Evolutionary conservation across 2,329 filamentous ascomycete genomes (phyloP).

Genomic region (Phialemoniopsis sp.): DNA sequence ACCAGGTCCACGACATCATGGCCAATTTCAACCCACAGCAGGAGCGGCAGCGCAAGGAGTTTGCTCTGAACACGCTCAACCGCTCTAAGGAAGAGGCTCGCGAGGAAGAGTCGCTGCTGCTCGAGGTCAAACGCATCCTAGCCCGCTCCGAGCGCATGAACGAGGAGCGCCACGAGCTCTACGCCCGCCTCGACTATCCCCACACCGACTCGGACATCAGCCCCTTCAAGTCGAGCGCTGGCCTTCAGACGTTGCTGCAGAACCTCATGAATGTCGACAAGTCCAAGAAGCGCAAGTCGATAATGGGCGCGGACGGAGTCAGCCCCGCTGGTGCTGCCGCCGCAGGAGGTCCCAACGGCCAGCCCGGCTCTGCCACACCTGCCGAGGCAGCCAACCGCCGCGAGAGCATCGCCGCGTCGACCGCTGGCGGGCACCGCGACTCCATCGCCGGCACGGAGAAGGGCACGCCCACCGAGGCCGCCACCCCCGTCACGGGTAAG

Average conservation of each 20-base stretch:
- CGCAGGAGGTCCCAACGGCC: slow-evolving; percentile 21
- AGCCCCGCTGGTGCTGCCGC: slow-evolving; percentile 38
- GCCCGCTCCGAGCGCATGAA: slow-evolving; percentile 82
- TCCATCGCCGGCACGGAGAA: slow-evolving; percentile 36
- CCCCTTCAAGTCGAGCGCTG: slow-evolving; percentile 76
- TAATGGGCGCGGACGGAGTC: slow-evolving; percentile 55
- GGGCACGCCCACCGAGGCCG: slow-evolving; percentile 21
- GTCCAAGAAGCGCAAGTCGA: slow-evolving; percentile 79
- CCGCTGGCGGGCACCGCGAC: slow-evolving; percentile 29
- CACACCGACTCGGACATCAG: slow-evolving; percentile 64
- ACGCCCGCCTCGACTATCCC: slow-evolving; percentile 81
- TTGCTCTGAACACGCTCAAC: slow-evolving; percentile 74
- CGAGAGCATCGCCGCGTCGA: slow-evolving; percentile 33
- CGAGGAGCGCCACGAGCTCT: slow-evolving; percentile 82
- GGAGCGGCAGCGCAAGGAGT: slow-evolving; percentile 77
- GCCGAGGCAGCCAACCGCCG: slow-evolving; percentile 30
- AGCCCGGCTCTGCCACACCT: slow-evolving; percentile 26
- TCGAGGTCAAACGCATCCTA: slow-evolving; percentile 89
- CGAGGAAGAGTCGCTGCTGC: slow-evolving; percentile 84
- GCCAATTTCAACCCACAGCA: slow-evolving; percentile 77
- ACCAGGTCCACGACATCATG: slow-evolving; percentile 78
- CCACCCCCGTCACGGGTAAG: slow-evolving; percentile 18
- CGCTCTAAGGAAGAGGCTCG: slow-evolving; percentile 83
- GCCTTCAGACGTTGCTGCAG: slow-evolving; percentile 75
- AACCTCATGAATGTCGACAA: slow-evolving; percentile 81